Evolutionary conservation across 805 yeast species (phyloP).

Genomic region (Hanseniaspora taiwanica): DNA sequence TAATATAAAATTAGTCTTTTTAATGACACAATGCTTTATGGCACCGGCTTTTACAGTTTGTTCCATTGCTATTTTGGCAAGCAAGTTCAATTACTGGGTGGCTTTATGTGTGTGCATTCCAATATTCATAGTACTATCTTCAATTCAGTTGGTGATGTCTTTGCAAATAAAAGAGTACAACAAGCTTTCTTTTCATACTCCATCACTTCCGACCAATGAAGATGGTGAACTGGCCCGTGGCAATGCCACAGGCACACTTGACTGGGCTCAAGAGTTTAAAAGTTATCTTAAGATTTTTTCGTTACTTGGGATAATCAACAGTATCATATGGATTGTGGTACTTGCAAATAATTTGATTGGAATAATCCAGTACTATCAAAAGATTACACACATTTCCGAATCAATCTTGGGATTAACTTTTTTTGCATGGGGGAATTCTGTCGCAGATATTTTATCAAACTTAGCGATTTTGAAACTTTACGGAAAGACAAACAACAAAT

Average conservation of each 20-base stretch:
- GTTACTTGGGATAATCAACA: constrained; percentile 18
- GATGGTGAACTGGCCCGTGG: no score
- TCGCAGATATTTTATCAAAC: constrained; percentile 84
- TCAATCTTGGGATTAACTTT: constrained; percentile 84
- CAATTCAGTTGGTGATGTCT: constrained; percentile 8
- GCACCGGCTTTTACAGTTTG: constrained; percentile 19
- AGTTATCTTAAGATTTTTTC: constrained; percentile 7
- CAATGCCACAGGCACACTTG: no score
- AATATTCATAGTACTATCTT: constrained; percentile 7
- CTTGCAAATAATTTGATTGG: constrained; percentile 24
- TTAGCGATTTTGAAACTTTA: constrained; percentile 59
- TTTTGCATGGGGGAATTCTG: constrained; percentile 87
- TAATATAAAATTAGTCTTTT: constrained; percentile 11
- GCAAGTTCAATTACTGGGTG: constrained; percentile 4
- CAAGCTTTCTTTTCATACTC: constrained; percentile 14
- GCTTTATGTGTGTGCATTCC: constrained; percentile 9
- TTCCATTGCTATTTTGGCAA: constrained; percentile 12
- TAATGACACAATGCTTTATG: constrained; percentile 20
- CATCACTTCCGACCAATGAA: constrained; percentile 5
- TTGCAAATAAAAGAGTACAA: constrained; percentile 9
- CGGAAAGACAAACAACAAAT: constrained; percentile 8
- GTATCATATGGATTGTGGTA: constrained; percentile 22
- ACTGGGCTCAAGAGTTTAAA: constrained; percentile 7
- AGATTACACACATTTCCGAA: constrained; percentile 40
- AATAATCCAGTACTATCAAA: constrained; percentile 22